These are phyloP conservation scores for Gossypium gossypioides DNA, from an alignment of 441 rosid genomes.

Conservation along the genomic window DNA sequence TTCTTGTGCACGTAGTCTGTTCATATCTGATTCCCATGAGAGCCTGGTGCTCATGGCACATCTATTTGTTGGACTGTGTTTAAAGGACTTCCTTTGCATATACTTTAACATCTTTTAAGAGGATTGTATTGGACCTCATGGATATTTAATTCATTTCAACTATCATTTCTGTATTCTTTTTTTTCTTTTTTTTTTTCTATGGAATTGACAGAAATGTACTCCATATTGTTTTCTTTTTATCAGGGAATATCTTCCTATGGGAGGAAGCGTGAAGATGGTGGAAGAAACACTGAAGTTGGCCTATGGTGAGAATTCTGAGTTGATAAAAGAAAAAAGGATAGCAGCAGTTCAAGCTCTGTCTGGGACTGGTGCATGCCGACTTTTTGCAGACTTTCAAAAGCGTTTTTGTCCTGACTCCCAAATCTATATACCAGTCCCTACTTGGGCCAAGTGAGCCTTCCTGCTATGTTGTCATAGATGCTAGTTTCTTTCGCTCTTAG, in stretches of 20 bases:
- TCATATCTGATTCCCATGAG: neutral
- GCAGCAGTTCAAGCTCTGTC: slow-evolving; percentile 89
- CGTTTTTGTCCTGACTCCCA: slow-evolving; percentile 77
- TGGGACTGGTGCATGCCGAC: slow-evolving; percentile 90
- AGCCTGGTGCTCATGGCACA: neutral
- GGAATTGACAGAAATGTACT: neutral
- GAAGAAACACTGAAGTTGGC: slow-evolving; percentile 86
- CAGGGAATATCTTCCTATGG: slow-evolving; percentile 99
- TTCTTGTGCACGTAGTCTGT: neutral
- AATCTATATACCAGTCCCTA: slow-evolving; percentile 81
- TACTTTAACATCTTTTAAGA: neutral
- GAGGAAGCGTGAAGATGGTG: slow-evolving; percentile 84
- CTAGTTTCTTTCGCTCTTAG: neutral
- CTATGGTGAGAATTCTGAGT: slow-evolving; percentile 74
- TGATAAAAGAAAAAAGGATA: slow-evolving; percentile 65
- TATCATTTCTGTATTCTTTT: neutral
- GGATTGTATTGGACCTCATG: neutral
- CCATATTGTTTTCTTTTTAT: neutral
- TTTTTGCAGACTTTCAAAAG: slow-evolving; percentile 91
- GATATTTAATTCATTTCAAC: neutral
- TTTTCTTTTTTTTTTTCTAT: neutral
- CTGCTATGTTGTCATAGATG: neutral
- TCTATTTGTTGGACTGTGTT: neutral
- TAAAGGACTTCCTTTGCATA: neutral
- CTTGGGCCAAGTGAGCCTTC: slow-evolving; percentile 82